phyloP scores from a whole-genome alignment of 2,329 filamentous ascomycete species.

The Aspergillus fructus region DNA sequence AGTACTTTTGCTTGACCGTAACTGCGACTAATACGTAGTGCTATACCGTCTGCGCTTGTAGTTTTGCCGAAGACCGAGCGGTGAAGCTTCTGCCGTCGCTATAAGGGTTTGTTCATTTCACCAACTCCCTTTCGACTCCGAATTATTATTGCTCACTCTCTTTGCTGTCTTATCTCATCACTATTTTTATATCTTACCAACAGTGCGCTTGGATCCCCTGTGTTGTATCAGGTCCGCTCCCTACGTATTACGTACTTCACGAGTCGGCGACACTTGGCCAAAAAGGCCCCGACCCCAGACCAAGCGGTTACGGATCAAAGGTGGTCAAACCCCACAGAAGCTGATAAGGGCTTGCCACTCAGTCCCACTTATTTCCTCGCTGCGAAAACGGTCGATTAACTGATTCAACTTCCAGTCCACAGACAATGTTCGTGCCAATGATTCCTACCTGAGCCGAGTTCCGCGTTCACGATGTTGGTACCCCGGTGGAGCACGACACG shows the following conservation, averaged over 20 bases:
- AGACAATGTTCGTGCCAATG: conserved; percentile 6
- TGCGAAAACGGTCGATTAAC: background rate
- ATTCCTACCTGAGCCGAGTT: background rate
- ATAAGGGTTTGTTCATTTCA: background rate
- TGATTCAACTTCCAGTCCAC: background rate
- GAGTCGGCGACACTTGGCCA: conserved; percentile 9
- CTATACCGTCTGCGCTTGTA: background rate
- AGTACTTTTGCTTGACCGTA: background rate
- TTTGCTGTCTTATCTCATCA: background rate
- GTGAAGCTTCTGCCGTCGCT: background rate
- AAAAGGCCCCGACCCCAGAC: background rate
- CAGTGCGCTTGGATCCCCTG: background rate
- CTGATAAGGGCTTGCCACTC: conserved; percentile 7
- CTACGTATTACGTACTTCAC: background rate
- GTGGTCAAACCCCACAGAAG: conserved; percentile 5
- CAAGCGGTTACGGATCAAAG: background rate
- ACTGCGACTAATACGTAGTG: too few species aligned
- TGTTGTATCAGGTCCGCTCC: background rate
- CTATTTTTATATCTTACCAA: background rate
- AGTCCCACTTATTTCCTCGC: background rate
- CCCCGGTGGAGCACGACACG: conserved; percentile 13
- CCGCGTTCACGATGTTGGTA: conserved; percentile 6
- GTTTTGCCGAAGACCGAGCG: background rate
- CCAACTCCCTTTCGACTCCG: background rate
- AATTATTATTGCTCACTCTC: background rate